phyloP scores from a whole-genome alignment of 345 rosid species.

The Microcos paniculata region DNA sequence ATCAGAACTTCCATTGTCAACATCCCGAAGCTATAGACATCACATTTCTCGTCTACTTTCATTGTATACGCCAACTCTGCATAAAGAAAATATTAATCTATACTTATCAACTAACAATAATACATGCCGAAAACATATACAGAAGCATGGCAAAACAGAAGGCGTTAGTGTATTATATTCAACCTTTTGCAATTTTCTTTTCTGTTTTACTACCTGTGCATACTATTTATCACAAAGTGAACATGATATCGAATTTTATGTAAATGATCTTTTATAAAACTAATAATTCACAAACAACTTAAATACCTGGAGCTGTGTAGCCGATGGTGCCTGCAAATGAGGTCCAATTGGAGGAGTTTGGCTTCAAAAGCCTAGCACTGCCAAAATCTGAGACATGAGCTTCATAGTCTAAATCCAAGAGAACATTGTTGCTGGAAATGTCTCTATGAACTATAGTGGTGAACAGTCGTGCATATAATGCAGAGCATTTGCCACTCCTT shows the following conservation, averaged over 20 bases:
- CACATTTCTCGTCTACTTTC: conserved; percentile 13
- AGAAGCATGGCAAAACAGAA: too few relatives aligned
- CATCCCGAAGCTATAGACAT: conserved; percentile 23
- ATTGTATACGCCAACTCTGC: conserved; percentile 3
- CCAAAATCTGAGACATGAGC: conserved; percentile 9
- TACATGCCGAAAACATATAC: too few relatives aligned
- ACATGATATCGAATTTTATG: background rate
- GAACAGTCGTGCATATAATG: background rate
- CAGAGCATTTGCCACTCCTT: background rate
- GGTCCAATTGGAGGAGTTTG: background rate
- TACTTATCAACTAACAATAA: too few relatives aligned
- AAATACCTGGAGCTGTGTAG: background rate
- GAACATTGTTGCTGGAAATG: background rate
- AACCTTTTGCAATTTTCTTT: too few relatives aligned
- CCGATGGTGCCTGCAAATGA: background rate
- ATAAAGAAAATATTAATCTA: too few relatives aligned
- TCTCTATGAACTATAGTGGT: background rate
- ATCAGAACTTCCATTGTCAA: conserved; percentile 15
- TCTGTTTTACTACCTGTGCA: background rate
- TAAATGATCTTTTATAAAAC: too few relatives aligned
- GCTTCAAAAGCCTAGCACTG: conserved; percentile 3
- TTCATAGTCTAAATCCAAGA: background rate
- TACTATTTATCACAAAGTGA: background rate
- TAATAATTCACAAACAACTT: too few relatives aligned
- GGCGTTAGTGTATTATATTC: too few relatives aligned